phyloP scores from a whole-genome alignment of 331 rosid genomes.

The Saraca asoca region DNA sequence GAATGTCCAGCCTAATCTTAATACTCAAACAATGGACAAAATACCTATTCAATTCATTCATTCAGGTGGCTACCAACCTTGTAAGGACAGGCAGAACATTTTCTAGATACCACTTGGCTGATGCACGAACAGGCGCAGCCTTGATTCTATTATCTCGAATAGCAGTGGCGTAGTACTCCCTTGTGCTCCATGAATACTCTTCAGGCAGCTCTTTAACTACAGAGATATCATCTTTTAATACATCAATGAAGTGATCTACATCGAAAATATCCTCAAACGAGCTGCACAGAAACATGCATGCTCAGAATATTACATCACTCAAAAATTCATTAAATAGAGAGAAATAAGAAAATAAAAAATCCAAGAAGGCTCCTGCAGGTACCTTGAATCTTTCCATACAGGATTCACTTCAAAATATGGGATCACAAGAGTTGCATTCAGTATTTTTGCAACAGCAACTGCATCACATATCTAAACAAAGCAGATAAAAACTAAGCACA shows the following conservation, averaged over 20 bases:
- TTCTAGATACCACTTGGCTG: constrained; percentile 81
- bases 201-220: constrained; percentile 79
- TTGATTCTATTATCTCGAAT: constrained; percentile 72
- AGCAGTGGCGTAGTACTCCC: constrained; percentile 67
- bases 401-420: constrained; percentile 89
- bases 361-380: constrained; percentile 20
- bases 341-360: constrained; percentile 2
- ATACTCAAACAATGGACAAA: background rate
- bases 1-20: background rate
- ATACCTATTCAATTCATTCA: constrained; percentile 8
- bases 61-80: constrained; percentile 59
- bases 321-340: constrained; percentile 26
- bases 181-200: constrained; percentile 76
- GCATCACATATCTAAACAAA: constrained; percentile 81
- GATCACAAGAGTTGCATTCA: constrained; percentile 91
- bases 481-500: constrained; percentile 28
- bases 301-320: constrained; percentile 27
- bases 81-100: constrained; percentile 72
- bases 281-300: constrained; percentile 53
- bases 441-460: constrained; percentile 84
- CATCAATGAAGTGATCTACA: constrained; percentile 87
- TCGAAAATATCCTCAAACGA: constrained; percentile 87
- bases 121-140: constrained; percentile 78
- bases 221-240: constrained; percentile 72
- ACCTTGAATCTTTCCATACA: constrained; percentile 92